phyloP scores from a whole-genome alignment of 352 stramenopile genomes.

The Pythium chondricola region DNA sequence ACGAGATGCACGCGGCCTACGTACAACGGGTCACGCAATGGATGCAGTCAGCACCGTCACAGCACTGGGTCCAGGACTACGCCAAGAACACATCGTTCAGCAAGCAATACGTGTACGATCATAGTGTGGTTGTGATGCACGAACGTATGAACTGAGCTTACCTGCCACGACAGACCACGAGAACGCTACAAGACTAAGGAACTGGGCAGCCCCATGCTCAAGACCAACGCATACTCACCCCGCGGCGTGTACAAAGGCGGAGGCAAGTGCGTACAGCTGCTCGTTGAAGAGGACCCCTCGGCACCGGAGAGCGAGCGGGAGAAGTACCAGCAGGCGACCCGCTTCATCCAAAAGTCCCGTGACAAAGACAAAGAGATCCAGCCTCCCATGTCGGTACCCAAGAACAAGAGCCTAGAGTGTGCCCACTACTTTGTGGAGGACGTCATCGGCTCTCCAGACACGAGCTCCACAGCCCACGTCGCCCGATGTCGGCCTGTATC shows the following conservation, averaged over 20 bases:
- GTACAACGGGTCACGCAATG: constrained; percentile 47
- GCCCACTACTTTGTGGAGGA: constrained; percentile 59
- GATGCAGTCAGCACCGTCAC: constrained; percentile 29
- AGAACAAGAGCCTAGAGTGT: constrained; percentile 48
- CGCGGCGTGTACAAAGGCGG: constrained; percentile 48
- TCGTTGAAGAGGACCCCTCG: constrained; percentile 13
- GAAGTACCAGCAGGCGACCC: constrained; percentile 36
- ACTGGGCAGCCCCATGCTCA: constrained; percentile 3
- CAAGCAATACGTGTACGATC: constrained; percentile 42
- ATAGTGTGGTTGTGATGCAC: not conserved
- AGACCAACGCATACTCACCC: constrained; percentile 37
- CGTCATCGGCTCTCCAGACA: constrained; percentile 19
- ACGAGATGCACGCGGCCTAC: constrained; percentile 69
- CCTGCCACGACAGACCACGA: constrained; percentile 25
- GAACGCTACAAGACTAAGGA: constrained; percentile 45
- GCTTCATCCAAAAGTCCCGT: constrained; percentile 49
- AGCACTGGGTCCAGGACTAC: constrained; percentile 52
- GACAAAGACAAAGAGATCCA: constrained; percentile 70
- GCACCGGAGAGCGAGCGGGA: constrained; percentile 21
- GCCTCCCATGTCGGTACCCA: constrained; percentile 44
- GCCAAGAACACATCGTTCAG: constrained; percentile 38
- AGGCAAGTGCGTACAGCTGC: constrained; percentile 31
- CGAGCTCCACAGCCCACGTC: not conserved
- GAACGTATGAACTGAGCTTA: not conserved
- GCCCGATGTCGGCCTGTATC: no score